These are phyloP conservation scores for Neoarthrinium moseri DNA, from an alignment of 2,329 filamentous ascomycete genomes.

Conservation along the genomic window DNA sequence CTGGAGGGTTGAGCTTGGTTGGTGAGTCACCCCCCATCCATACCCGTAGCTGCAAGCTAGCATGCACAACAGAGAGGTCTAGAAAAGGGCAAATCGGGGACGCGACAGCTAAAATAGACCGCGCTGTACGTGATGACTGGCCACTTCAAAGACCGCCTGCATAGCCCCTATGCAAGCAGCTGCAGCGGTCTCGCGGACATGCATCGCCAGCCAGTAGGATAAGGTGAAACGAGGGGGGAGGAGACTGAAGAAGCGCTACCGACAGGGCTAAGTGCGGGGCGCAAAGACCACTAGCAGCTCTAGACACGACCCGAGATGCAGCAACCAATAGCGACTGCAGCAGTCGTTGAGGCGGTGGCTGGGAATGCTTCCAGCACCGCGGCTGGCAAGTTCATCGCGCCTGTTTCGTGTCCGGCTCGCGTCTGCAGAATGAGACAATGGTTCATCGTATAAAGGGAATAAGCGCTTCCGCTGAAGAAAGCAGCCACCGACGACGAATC, in stretches of 20 bases:
- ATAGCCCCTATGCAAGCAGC: slow-evolving; percentile 17
- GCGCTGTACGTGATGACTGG: slow-evolving; percentile 30
- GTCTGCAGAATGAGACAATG: not conserved
- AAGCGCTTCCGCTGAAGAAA: too few relatives aligned
- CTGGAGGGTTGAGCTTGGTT: slow-evolving; percentile 25
- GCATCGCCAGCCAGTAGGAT: slow-evolving; percentile 25
- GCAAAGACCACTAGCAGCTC: slow-evolving; percentile 13
- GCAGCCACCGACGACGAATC: too few relatives aligned
- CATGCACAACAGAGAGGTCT: slow-evolving; percentile 20
- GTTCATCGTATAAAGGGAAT: slow-evolving; percentile 25
- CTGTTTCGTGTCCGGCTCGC: slow-evolving; percentile 13
- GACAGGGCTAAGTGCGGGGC: slow-evolving; percentile 17
- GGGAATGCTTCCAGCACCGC: slow-evolving; percentile 14
- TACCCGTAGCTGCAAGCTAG: slow-evolving; percentile 20
- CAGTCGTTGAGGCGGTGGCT: slow-evolving; percentile 18
- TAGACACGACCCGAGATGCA: not conserved
- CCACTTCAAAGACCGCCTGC: slow-evolving; percentile 20
- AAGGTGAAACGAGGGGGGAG: slow-evolving; percentile 22
- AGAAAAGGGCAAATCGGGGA: slow-evolving; percentile 23
- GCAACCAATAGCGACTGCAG: slow-evolving; percentile 23
- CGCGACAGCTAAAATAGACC: slow-evolving; percentile 26
- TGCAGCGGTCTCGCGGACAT: slow-evolving; percentile 26
- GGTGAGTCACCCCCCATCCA: slow-evolving; percentile 28
- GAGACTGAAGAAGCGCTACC: slow-evolving; percentile 19
- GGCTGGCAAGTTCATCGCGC: slow-evolving; percentile 9